A percentile compares a stretch with the other conserved stretches of the same genome.
Evolutionary conservation across 1,284 basidiomycete genomes (phyloP).

Genomic region (Marasmius fiardii): DNA sequence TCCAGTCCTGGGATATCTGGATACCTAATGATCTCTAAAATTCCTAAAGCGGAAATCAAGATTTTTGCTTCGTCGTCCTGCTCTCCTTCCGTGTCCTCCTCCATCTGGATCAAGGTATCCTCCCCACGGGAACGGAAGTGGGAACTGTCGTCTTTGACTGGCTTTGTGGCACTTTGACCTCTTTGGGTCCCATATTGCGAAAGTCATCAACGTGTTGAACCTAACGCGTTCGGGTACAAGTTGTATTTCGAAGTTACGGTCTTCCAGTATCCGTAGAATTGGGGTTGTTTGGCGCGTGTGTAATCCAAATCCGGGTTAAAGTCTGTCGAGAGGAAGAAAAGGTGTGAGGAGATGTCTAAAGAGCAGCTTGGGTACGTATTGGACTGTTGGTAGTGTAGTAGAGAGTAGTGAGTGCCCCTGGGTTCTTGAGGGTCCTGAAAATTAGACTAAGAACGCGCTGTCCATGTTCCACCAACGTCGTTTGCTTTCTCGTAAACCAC

Average conservation of each 20-base stretch:
- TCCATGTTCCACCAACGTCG: constrained; percentile 36
- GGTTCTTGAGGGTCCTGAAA: not conserved
- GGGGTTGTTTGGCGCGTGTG: constrained; percentile 26
- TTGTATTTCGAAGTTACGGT: constrained; percentile 27
- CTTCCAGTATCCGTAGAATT: constrained; percentile 34
- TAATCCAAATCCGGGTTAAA: constrained; percentile 32
- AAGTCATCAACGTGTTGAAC: constrained; percentile 32
- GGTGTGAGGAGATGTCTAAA: constrained; percentile 29
- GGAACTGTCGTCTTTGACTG: not conserved
- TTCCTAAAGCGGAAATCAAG: constrained; percentile 43
- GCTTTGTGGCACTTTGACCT: constrained; percentile 30
- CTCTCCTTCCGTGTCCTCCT: constrained; percentile 20
- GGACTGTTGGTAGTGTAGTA: constrained; percentile 17
- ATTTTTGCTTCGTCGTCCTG: constrained; percentile 25
- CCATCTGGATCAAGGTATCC: not conserved
- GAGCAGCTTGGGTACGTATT: constrained; percentile 33
- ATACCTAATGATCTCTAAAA: constrained; percentile 35
- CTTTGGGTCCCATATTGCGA: constrained; percentile 36
- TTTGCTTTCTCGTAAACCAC: constrained; percentile 31
- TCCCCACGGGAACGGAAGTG: not conserved
- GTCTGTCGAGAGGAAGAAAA: constrained; percentile 36
- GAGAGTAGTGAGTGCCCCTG: not conserved
- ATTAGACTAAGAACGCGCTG: constrained; percentile 21
- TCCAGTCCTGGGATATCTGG: constrained; percentile 35
- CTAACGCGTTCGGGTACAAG: constrained; percentile 22